Conservation (phyloP, 306 rosid genomes). For the barrel medic (Medicago truncatula) region DNA sequence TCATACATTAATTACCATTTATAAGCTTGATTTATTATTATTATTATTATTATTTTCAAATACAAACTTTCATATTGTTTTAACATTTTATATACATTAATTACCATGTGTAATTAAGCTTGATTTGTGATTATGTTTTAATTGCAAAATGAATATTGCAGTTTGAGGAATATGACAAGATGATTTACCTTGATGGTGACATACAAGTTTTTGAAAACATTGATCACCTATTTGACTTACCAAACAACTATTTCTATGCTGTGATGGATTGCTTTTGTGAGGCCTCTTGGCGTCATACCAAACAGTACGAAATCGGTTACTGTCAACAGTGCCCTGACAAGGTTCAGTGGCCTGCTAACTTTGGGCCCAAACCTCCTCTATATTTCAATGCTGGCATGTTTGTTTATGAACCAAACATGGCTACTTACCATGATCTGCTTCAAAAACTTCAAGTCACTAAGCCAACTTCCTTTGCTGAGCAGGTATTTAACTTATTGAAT, state of each 20-base stretch:
- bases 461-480: slow-evolving; percentile 85
- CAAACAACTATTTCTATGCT: slow-evolving; percentile 61
- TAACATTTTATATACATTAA: not conserved
- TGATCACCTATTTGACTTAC: slow-evolving; percentile 69
- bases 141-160: slow-evolving; percentile 28
- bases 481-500: slow-evolving; percentile 44
- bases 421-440: slow-evolving; percentile 69
- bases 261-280: slow-evolving; percentile 93
- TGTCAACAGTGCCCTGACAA: slow-evolving; percentile 81
- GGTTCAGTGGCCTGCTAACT: slow-evolving; percentile 59
- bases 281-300: slow-evolving; percentile 61
- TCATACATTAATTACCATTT: no score
- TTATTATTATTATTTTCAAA: no score
- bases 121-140: not conserved
- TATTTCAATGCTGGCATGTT: slow-evolving; percentile 94
- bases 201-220: slow-evolving; percentile 78
- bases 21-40: no score
- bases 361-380: slow-evolving; percentile 78
- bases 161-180: slow-evolving; percentile 82
- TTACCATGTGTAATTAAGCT: not conserved
- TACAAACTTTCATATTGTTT: not conserved
- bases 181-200: slow-evolving; percentile 85
- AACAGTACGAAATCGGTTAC: slow-evolving; percentile 67
- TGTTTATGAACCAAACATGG: slow-evolving; percentile 66
- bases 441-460: slow-evolving; percentile 40